Evolutionary conservation across 345 rosid species (phyloP), one percentile per base, ranked within the genome.

Genomic region (Salix suchowensis): DNA sequence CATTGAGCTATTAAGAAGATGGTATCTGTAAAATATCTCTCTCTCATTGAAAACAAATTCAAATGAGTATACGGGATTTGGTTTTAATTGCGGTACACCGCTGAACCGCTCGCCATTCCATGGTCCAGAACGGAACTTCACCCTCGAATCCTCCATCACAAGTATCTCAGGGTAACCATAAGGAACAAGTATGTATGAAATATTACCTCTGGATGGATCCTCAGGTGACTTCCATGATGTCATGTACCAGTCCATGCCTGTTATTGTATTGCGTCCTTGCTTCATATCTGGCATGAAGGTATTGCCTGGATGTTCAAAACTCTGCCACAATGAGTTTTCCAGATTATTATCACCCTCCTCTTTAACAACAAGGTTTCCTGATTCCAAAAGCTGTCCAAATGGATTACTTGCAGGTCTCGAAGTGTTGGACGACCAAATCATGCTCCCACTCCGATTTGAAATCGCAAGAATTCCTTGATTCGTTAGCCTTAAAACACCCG

Each of bases 121-220:
- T 6, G 86, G 81, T 6, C 90, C 87, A 0, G 36, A 81, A 42
- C 88, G 77, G 30, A 21, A 54, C n/a, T 18, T 21, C 8, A 68
- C 58, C 19, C 23, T 28, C 1, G 82, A 74, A 36, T 77, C 85
- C 74, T 37, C 60, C 54, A 50, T 72, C 21, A 66, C 66, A 52
- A 44, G 18, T 5, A 11, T 5, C 62, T 88, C 84, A 21, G 87
- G 81, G 34, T 80, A 83, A 16, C 78, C 86, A 72, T 52, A 61
- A 4, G 78, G 52, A 42, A 84, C 75, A 0, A 84, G 13, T 58
- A 6, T 32, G 15, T 32, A 32, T 14, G 72, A 14, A 58, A 61
- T 80, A 7, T 81, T 68, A 1, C 90, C 90, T 4, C 77, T 71
- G 0, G 90, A 84, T 54, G 88, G 88, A 82, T 88, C 79, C 0